phyloP scores from a whole-genome alignment of 805 yeast species.

The Candida morakotiae region DNA sequence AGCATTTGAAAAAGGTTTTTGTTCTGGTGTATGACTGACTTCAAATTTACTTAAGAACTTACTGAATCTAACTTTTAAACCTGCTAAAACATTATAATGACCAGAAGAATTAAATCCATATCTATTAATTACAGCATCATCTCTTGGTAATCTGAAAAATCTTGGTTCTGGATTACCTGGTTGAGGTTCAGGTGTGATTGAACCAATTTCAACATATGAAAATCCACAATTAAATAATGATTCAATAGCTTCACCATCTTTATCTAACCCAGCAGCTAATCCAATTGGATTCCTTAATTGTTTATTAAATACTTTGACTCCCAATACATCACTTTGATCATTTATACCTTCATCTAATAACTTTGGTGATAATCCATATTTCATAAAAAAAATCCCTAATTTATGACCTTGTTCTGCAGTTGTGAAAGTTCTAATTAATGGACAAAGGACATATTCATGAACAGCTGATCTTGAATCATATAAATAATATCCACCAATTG shows the following conservation, averaged over 20 bases:
- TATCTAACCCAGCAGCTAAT: conserved; percentile 93
- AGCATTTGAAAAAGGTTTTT: conserved; percentile 37
- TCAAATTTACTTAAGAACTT: conserved; percentile 24
- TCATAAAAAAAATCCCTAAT: conserved; percentile 67
- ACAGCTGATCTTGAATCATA: conserved; percentile 78
- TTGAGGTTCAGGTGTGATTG: conserved; percentile 89
- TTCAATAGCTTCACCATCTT: conserved; percentile 89
- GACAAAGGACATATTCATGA: conserved; percentile 79
- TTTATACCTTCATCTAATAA: conserved; percentile 52
- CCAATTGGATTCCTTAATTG: conserved; percentile 78
- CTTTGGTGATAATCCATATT: conserved; percentile 63
- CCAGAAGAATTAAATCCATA: conserved; percentile 95
- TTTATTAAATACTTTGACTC: conserved; percentile 63
- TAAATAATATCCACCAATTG: conserved; percentile 48
- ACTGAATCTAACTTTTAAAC: conserved; percentile 62
- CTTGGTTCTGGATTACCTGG: conserved; percentile 94
- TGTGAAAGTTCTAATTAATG: conserved; percentile 61
- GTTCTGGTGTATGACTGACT: conserved; percentile 9
- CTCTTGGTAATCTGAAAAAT: conserved; percentile 79
- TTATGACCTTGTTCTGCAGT: conserved; percentile 87
- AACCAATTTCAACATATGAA: conserved; percentile 88
- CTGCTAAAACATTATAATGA: conserved; percentile 66
- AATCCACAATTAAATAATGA: conserved; percentile 74
- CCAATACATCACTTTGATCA: conserved; percentile 31
- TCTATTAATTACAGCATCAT: conserved; percentile 88